phyloP scores from a whole-genome alignment of 2,329 filamentous ascomycete species.

The Colletotrichum sp. region DNA sequence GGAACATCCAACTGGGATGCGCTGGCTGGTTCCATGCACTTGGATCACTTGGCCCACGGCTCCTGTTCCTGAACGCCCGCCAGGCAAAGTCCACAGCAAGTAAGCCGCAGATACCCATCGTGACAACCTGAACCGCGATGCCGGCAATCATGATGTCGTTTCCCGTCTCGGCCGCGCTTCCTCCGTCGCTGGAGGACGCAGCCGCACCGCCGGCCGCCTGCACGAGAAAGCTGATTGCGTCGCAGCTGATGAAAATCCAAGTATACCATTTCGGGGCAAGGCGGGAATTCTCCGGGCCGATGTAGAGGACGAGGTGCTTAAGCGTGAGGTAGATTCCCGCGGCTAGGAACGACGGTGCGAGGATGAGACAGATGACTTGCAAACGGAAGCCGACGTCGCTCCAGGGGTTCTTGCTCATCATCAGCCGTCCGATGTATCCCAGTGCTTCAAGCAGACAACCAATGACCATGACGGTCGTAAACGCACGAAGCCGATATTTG shows the following conservation, averaged over 20 bases:
- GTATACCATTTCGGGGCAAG: conserved; percentile 42
- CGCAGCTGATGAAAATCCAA: conserved; percentile 62
- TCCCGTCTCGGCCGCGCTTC: background rate
- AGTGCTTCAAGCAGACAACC: conserved; percentile 18
- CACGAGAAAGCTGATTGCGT: conserved; percentile 58
- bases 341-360: conserved; percentile 17
- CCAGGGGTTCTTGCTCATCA: conserved; percentile 15
- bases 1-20: background rate
- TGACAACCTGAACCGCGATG: background rate
- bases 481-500: background rate
- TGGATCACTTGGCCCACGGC: background rate
- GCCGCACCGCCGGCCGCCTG: conserved; percentile 63
- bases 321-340: conserved; percentile 19
- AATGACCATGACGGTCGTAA: background rate
- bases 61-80: background rate
- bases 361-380: conserved; percentile 15
- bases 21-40: background rate
- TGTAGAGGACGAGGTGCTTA: conserved; percentile 1
- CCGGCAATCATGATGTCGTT: background rate
- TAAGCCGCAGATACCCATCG: background rate
- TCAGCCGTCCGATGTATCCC: conserved; percentile 19
- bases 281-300: background rate
- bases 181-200: conserved; percentile 21
- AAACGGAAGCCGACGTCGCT: background rate
- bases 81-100: background rate